Base-by-base conservation (phyloP, 306 rosid species). In the Medicago truncatula region DNA sequence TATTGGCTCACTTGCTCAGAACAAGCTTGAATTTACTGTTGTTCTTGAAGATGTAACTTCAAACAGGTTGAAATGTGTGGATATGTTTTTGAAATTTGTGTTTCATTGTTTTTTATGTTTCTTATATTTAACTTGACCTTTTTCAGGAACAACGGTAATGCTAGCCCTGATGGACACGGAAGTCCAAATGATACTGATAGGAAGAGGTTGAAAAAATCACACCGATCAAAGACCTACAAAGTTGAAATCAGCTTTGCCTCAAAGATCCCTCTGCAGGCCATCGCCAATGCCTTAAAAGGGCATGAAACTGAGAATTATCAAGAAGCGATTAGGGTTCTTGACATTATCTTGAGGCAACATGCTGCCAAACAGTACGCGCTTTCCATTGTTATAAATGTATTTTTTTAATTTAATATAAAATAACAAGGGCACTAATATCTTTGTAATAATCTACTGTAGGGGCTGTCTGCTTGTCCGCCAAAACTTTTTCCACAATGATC, bases 381-480 rank as follows among this genome's bases (percentile, higher is more conserved):
- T 28, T 34, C 5, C 58, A 7, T 0, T 34, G 5, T 1, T 14
- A 34, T 2, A 25, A 15, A 16, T 0, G 23, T 23, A 0, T 47
- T 56, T 31, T 1, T 59, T 6, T 4, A 13, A 62, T 11, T 15
- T 16, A 52, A 18, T 4, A 25, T 8, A 9, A 6, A 10, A 7
- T 14, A 15, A 49, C 17, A 20, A 20, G 0, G 13, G n/a, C 31
- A 36, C 41, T n/a, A 41, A 71, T 58, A 21, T 56, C 8, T 10
- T n/a, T 23, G 40, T 3, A 8, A 28, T 17, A 16, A 16, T 59
- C 56, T 78, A 18, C 50, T 89, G 67, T 96, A 96, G 99, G 74
- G 99, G 99, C 4, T 96, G 98, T 78, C 84, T 96, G 2, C 97
- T 96, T 25, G 99, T 96, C 23, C 89, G 98, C 3, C 99, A 96